phyloP scores from a whole-genome alignment of 2,329 filamentous ascomycete species.

The Penicillium sp. region DNA sequence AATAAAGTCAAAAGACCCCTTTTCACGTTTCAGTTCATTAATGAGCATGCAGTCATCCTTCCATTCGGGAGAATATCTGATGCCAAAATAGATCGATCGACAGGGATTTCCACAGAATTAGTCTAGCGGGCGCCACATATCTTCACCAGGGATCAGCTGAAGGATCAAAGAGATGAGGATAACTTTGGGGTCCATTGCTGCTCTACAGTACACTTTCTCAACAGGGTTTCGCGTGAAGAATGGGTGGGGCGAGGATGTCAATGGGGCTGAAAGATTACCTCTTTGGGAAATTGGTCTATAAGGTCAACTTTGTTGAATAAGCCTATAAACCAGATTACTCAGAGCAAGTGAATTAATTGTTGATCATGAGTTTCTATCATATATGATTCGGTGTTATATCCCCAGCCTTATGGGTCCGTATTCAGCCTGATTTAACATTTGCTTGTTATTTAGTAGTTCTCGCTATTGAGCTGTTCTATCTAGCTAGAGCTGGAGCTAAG shows the following conservation, averaged over 20 bases:
- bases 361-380: too few species aligned
- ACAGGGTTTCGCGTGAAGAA: neutral
- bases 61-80: neutral
- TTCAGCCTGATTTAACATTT: too few species aligned
- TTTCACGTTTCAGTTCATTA: neutral
- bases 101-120: neutral
- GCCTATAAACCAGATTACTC: too few species aligned
- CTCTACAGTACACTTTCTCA: neutral
- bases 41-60: neutral
- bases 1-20: neutral
- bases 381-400: too few species aligned
- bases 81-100: conserved; percentile 1
- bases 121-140: neutral
- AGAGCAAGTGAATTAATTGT: too few species aligned
- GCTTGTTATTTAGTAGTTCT: too few species aligned
- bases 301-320: neutral
- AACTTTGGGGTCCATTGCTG: conserved; percentile 1
- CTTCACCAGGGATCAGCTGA: conserved; percentile 37
- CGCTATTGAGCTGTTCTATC: too few species aligned
- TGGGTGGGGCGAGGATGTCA: neutral
- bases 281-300: conserved; percentile 11
- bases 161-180: neutral
- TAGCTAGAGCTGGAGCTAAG: too few species aligned
- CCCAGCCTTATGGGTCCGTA: too few species aligned
- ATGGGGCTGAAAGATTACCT: conserved; percentile 1